Evolutionary conservation across 352 stramenopile species (phyloP), one percentile per base, ranked within the genome.

Genomic region (Discostella stelligera): DNA sequence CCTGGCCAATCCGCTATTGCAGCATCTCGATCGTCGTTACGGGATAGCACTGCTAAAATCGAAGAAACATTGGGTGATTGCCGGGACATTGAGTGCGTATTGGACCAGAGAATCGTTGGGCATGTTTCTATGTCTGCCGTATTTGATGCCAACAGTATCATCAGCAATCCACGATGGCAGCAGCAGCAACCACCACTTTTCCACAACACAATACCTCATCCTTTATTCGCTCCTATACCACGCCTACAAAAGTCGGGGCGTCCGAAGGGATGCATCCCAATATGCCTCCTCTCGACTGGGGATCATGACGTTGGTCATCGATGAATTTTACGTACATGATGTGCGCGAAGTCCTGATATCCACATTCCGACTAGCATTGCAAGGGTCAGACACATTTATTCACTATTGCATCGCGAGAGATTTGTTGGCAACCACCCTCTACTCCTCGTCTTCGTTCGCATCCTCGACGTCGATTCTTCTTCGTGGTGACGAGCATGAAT

Each of bases 251-350:
- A 79, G 66, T 58, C 53, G 79, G 11, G 79, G 79, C 9, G 75
- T 86, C 0, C 60, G 79, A 59, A 8, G 55, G 0, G 79, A 86
- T 79, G 74, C 79, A n/a, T 48, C 79, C 23, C 25, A 52, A 46
- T 61, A 66, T 20, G 79, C 58, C 49, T 86, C 79, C 9, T 49
- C 50, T 27, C 13, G 27, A 48, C 82, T 83, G 71, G 79, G 79
- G n/a, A 86, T 86, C 27, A 86, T 84, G 75, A 72, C 60, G 49
- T 56, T 84, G n/a, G 79, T 86, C 41, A 83, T 86, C 74, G 79
- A 86, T 64, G 71, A 83, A 46, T 86, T 86, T 48, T 79, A 82
- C 61, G 9, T 66, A 16, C 46, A 86, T 66, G 60, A 72, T 4
- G 23, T 60, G 18, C 5, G n/a, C 11, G 79, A 84, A 49, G 30